Percentiles rank a stretch among this genome's conserved stretches.
phyloP scores from a whole-genome alignment of 1,284 basidiomycete genomes.

The Irpex lacteus region DNA sequence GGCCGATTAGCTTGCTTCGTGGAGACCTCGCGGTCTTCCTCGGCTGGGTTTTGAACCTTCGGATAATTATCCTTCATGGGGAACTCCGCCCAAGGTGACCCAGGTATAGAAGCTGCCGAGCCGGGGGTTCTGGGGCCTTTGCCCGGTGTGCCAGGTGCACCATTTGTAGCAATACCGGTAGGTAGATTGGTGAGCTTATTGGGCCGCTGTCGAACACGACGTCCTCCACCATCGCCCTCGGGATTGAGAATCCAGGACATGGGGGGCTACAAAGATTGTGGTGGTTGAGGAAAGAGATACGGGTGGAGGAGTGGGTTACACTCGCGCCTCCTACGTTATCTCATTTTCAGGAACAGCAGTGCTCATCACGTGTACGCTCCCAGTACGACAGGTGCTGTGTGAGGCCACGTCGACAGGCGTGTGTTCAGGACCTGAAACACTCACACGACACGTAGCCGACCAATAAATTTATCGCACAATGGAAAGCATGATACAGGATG shows the following conservation, averaged over 20 bases:
- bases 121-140: slow-evolving; percentile 18
- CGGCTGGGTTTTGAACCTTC: slow-evolving; percentile 52
- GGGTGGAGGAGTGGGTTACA: neutral
- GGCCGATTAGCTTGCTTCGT: slow-evolving; percentile 78
- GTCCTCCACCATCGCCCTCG: slow-evolving; percentile 34
- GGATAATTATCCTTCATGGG: slow-evolving; percentile 34
- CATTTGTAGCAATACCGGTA: slow-evolving; percentile 11
- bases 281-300: slow-evolving; percentile 7
- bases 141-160: slow-evolving; percentile 10
- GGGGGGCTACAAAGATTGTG: slow-evolving; percentile 10
- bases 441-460: neutral
- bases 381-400: neutral
- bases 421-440: neutral
- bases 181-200: slow-evolving; percentile 19
- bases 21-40: slow-evolving; percentile 64
- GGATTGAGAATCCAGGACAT: slow-evolving; percentile 58
- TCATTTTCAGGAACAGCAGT: neutral
- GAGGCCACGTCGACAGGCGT: neutral
- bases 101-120: slow-evolving; percentile 17
- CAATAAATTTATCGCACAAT: neutral
- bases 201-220: slow-evolving; percentile 25
- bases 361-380: neutral
- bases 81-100: slow-evolving; percentile 26
- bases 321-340: neutral
- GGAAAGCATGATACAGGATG: neutral